Evolutionary conservation across 2,329 filamentous ascomycete genomes (phyloP), one percentile per base, ranked within the genome.

Genomic region (Alternaria panax): DNA sequence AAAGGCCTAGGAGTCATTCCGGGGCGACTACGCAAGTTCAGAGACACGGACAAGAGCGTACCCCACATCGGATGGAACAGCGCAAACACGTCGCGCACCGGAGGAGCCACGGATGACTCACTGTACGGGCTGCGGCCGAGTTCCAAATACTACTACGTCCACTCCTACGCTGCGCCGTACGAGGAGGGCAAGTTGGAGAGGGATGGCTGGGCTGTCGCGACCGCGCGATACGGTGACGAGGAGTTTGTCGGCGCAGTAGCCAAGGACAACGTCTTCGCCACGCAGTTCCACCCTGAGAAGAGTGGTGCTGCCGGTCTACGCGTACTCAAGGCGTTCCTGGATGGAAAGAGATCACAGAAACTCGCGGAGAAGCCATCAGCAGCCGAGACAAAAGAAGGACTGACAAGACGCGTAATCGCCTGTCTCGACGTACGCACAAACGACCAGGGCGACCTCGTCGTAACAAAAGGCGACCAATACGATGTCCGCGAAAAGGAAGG

Each of bases 11-110:
- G 90, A 5, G 45, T 96, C 27, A 88, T 98, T 62, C 88, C 89
- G 43, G 87, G 86, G 38, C 82, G 81, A 11, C 85, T 99, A 65
- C 84, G 87, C 74, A 89, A 89, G 61, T 99, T 99, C 80, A 83
- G 92, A 75, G 88, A 92, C 75, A 78, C 80, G 30, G 82, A 86
- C 71, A 98, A 98, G 81, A 89, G 93, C 36, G 96, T 99, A n/a
- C 95, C 95, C 38, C 96, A 99, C 80, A 99, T 99, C 78, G 95
- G 95, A 55, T 99, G 95, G 95, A 99, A 99, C 80, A 93, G 89
- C 68, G 95, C 96, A 43, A 89, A 89, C 70, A 88, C 89, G 1
- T 76, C 79, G 63, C 70, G 79, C 61, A 66, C 80, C 71, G 60
- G 81, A 78, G 60, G 76, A 54, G 62, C 74, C 68, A 62, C 72